Conservation (phyloP, 352 stramenopile species). For the Phytophthora lateralis region DNA sequence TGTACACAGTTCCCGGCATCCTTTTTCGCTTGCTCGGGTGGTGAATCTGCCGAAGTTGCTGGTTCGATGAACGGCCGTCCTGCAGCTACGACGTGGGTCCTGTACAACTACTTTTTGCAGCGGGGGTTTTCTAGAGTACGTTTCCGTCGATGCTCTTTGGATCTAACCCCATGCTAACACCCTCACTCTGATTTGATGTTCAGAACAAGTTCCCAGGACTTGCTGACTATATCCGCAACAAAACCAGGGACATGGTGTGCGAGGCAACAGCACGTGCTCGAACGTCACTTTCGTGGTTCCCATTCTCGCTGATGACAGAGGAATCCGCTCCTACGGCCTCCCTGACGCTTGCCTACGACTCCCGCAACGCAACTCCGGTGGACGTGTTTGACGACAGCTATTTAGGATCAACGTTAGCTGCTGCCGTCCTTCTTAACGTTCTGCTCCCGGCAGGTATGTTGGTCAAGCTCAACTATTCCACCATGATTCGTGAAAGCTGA, state of each 20-base stretch:
- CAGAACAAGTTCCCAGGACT: constrained; percentile 82
- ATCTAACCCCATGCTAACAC: constrained; percentile 16
- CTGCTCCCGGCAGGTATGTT: constrained; percentile 64
- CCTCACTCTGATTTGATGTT: constrained; percentile 1
- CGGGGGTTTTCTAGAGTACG: constrained; percentile 70
- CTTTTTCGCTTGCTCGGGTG: constrained; percentile 60
- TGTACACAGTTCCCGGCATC: constrained; percentile 62
- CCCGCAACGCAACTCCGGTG: constrained; percentile 39
- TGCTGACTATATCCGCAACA: constrained; percentile 76
- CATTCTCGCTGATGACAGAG: constrained; percentile 4
- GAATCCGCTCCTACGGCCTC: constrained; percentile 10
- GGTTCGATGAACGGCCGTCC: constrained; percentile 3
- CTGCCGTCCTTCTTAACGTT: constrained; percentile 73
- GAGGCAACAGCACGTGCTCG: constrained; percentile 22
- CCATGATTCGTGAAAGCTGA: constrained; percentile 7
- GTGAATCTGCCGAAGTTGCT: constrained; percentile 4
- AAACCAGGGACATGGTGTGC: constrained; percentile 74
- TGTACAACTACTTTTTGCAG: constrained; percentile 85
- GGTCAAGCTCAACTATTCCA: not conserved
- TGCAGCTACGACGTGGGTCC: constrained; percentile 38
- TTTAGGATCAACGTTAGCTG: constrained; percentile 62
- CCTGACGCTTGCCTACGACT: constrained; percentile 55
- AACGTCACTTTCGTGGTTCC: constrained; percentile 11
- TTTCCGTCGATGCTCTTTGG: constrained; percentile 3
- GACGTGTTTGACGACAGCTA: constrained; percentile 57